These are phyloP conservation scores for Alloteropsis semialata DNA, from an alignment of 176 grass and related monocot genomes.

Conservation along the genomic window DNA sequence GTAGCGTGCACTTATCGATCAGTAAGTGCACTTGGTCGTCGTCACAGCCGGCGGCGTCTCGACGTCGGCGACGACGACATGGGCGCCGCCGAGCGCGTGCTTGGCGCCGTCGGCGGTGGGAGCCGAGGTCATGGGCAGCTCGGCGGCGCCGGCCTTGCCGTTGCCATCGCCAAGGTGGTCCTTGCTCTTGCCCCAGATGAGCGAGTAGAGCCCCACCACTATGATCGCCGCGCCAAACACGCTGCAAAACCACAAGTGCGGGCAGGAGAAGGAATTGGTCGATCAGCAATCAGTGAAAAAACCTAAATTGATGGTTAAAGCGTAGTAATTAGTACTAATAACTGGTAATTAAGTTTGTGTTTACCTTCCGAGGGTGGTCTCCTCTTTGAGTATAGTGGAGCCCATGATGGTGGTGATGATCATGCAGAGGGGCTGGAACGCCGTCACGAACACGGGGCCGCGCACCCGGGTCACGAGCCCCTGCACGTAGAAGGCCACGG, in stretches of 20 bases:
- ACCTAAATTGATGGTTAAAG: too few species aligned
- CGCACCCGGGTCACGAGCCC: conserved; percentile 76
- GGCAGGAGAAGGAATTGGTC: neutral
- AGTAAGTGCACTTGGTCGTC: conserved; percentile 7
- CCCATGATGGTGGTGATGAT: conserved; percentile 76
- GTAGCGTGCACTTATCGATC: too few species aligned
- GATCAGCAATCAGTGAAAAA: neutral
- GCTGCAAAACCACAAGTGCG: conserved; percentile 26
- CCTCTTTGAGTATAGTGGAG: conserved; percentile 68
- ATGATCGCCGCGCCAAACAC: conserved; percentile 85
- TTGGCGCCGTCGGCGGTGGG: conserved; percentile 6
- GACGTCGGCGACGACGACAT: conserved; percentile 29
- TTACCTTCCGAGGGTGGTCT: conserved; percentile 88
- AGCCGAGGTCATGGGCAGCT: conserved; percentile 60
- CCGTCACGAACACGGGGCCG: conserved; percentile 89
- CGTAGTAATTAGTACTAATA: too few species aligned
- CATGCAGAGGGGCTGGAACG: conserved; percentile 97
- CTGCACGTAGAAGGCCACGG: conserved; percentile 83
- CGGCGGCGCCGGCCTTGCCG: conserved; percentile 21
- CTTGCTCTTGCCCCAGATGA: conserved; percentile 96
- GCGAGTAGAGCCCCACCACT: conserved; percentile 81
- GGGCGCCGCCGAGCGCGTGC: conserved; percentile 18
- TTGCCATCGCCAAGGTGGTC: conserved; percentile 33
- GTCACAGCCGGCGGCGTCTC: conserved; percentile 29
- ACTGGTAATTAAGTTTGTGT: neutral